A percentile compares a stretch with the other conserved stretches of the same genome.
phyloP scores from a whole-genome alignment of 805 yeast species.

The Starmerella floricola region DNA sequence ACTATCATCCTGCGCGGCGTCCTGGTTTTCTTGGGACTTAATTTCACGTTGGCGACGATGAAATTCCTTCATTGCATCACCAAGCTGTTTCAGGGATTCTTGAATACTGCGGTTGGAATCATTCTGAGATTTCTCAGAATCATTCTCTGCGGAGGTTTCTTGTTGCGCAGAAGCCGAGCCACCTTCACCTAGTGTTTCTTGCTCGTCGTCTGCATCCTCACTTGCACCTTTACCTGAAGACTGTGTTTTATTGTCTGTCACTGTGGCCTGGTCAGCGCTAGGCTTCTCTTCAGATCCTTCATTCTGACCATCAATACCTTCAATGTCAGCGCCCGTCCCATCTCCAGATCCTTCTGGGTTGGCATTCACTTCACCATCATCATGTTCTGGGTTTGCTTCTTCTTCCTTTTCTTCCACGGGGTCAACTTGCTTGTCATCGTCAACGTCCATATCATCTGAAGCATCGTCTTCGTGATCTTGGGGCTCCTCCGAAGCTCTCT shows the following conservation, averaged over 20 bases:
- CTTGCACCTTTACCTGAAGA: slow-evolving; percentile 45
- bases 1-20: slow-evolving; percentile 21
- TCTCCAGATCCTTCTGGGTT: slow-evolving; percentile 26
- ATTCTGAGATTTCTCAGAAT: slow-evolving; percentile 34
- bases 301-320: slow-evolving; percentile 59
- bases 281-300: slow-evolving; percentile 41
- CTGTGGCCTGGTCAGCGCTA: slow-evolving; percentile 23
- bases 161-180: slow-evolving; percentile 48
- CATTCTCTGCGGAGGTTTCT: slow-evolving; percentile 46
- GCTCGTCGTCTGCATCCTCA: slow-evolving; percentile 35
- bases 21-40: slow-evolving; percentile 38
- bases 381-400: slow-evolving; percentile 18
- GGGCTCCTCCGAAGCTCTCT: slow-evolving; percentile 24
- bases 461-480: slow-evolving; percentile 23
- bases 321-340: slow-evolving; percentile 31
- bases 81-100: slow-evolving; percentile 70
- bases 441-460: slow-evolving; percentile 25
- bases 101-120: slow-evolving; percentile 22
- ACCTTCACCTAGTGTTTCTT: slow-evolving; percentile 38
- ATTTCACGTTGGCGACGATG: slow-evolving; percentile 85
- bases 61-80: slow-evolving; percentile 83
- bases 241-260: slow-evolving; percentile 28
- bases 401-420: slow-evolving; percentile 24
- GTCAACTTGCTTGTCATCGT: slow-evolving; percentile 23
- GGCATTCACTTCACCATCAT: slow-evolving; percentile 10